Evolutionary conservation across 1,284 basidiomycete species (phyloP).

Genomic region (Wallemia mellicola): DNA sequence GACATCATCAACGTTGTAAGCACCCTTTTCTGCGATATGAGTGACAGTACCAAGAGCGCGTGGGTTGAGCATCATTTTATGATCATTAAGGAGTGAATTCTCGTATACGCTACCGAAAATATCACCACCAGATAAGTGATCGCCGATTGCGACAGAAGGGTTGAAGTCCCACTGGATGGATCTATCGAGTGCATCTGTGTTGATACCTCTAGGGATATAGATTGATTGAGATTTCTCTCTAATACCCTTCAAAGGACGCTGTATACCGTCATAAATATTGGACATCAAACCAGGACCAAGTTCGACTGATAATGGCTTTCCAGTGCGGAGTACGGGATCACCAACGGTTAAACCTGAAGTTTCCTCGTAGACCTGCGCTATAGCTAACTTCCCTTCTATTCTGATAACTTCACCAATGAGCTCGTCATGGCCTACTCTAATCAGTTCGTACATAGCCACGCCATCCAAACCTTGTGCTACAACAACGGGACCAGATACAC

Average conservation of each 20-base stretch:
- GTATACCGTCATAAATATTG: conserved; percentile 95
- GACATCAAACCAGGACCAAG: conserved; percentile 90
- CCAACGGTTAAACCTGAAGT: conserved; percentile 93
- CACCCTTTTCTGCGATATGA: conserved; percentile 73
- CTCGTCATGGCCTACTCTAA: conserved; percentile 85
- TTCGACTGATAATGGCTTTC: conserved; percentile 90
- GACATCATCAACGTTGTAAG: conserved; percentile 78
- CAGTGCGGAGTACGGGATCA: conserved; percentile 86
- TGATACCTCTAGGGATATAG: conserved; percentile 95
- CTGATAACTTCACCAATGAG: conserved; percentile 49
- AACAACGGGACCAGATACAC: conserved; percentile 86
- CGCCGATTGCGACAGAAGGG: conserved; percentile 58
- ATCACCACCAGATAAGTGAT: conserved; percentile 89
- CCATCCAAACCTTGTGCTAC: conserved; percentile 89
- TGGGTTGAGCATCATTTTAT: conserved; percentile 89
- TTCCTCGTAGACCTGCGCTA: conserved; percentile 99
- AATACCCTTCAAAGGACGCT: conserved; percentile 67
- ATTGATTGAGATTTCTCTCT: conserved; percentile 90
- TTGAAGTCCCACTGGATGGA: conserved; percentile 82
- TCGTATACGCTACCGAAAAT: conserved; percentile 88
- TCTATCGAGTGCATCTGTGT: conserved; percentile 79
- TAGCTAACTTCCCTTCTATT: conserved; percentile 85
- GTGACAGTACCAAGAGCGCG: conserved; percentile 86
- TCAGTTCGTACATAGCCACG: conserved; percentile 82
- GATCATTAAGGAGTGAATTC: conserved; percentile 82